Evolutionary conservation across 495 filamentous ascomycete species (phyloP).

Genomic region (Penicillium ucsense): DNA sequence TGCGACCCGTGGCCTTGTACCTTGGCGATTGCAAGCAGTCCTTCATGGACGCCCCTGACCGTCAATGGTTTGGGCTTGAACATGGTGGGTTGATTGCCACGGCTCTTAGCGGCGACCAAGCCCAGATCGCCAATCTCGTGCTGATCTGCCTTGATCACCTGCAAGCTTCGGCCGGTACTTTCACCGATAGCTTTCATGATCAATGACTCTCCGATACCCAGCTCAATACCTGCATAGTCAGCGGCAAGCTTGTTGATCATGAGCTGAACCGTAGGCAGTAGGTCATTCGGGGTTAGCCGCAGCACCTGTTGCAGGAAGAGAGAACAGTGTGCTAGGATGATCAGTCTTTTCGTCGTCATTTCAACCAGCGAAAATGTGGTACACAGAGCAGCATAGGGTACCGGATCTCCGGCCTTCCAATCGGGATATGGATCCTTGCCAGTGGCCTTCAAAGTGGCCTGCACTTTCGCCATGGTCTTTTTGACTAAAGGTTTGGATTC

Average conservation of each 20-base stretch:
- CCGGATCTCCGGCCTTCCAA: constrained; percentile 79
- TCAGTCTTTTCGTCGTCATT: constrained; percentile 80
- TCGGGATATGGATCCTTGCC: constrained; percentile 82
- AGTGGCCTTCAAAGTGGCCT: constrained; percentile 57
- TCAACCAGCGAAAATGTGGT: constrained; percentile 90
- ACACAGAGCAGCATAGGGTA: constrained; percentile 91
- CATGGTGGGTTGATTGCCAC: constrained; percentile 91
- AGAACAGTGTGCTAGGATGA: constrained; percentile 80
- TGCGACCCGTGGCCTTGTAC: constrained; percentile 81
- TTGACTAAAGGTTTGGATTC: constrained; percentile 68
- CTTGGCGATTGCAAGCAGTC: constrained; percentile 79
- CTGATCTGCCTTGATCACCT: constrained; percentile 86
- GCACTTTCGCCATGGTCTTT: constrained; percentile 75
- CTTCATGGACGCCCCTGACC: constrained; percentile 76
- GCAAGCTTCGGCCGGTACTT: constrained; percentile 76
- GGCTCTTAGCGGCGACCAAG: constrained; percentile 87
- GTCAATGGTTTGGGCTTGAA: constrained; percentile 93
- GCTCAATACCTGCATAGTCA: constrained; percentile 90
- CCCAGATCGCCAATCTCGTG: constrained; percentile 93
- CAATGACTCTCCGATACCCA: constrained; percentile 92
- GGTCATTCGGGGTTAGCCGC: constrained; percentile 77
- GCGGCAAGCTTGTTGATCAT: constrained; percentile 98
- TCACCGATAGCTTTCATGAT: constrained; percentile 99
- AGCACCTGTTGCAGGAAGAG: constrained; percentile 88
- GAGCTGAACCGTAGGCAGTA: constrained; percentile 77